These are phyloP conservation scores for Ogataea dorogensis DNA, from an alignment of 805 yeast genomes.

Conservation along the genomic window DNA sequence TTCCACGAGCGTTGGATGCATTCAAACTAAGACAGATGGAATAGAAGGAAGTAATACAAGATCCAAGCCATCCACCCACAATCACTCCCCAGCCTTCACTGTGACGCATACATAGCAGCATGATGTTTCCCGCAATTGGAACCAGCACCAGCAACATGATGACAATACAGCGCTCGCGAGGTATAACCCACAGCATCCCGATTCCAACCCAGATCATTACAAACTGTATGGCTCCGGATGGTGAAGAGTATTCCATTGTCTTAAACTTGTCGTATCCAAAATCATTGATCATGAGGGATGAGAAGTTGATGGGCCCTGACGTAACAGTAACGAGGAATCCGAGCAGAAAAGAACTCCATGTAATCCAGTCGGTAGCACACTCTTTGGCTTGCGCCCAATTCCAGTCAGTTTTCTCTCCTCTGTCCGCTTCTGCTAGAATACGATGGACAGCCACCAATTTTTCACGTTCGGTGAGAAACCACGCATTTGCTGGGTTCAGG, in stretches of 20 bases:
- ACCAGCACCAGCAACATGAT: constrained; percentile 19
- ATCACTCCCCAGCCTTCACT: constrained; percentile 24
- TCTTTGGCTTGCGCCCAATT: constrained; percentile 56
- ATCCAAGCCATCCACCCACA: constrained; percentile 24
- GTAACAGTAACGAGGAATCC: constrained; percentile 45
- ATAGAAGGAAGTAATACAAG: constrained; percentile 20
- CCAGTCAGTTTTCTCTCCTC: constrained; percentile 49
- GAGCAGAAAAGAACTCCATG: constrained; percentile 46
- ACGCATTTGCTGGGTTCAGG: constrained; percentile 52
- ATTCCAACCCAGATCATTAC: constrained; percentile 28
- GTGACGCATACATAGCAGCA: constrained; percentile 14
- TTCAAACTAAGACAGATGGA: constrained; percentile 21
- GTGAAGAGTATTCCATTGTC: constrained; percentile 28
- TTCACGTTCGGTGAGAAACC: constrained; percentile 49
- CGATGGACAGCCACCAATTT: constrained; percentile 50
- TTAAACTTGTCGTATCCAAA: constrained; percentile 34
- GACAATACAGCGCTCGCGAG: constrained; percentile 26
- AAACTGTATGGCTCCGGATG: constrained; percentile 34
- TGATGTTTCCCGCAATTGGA: constrained; percentile 27
- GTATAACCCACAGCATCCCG: constrained; percentile 15
- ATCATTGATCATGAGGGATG: constrained; percentile 28
- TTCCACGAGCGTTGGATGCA: constrained; percentile 56
- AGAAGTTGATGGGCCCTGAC: constrained; percentile 40
- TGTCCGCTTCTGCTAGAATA: constrained; percentile 34
- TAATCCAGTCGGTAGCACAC: constrained; percentile 49